These are phyloP conservation scores for Mrakiaceae sp. DNA, from an alignment of 1,284 basidiomycete species.

Conservation along the genomic window DNA sequence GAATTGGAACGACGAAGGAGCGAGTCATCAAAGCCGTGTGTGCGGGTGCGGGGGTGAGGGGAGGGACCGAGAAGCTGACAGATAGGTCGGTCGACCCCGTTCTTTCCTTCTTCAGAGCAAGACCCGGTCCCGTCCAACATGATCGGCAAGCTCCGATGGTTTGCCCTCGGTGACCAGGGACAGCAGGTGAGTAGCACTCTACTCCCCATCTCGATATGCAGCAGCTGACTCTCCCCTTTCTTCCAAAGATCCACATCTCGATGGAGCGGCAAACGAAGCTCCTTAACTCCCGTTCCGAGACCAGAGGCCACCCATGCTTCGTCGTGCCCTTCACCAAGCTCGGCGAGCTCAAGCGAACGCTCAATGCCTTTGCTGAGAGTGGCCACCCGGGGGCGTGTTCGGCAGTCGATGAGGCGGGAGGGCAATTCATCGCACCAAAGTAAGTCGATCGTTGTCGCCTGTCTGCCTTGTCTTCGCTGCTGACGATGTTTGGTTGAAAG, in stretches of 20 bases:
- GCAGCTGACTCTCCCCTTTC: not conserved
- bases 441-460: not conserved
- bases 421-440: not conserved
- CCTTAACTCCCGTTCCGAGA: slow-evolving; percentile 1
- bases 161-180: not conserved
- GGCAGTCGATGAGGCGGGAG: not conserved
- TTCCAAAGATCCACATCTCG: slow-evolving; percentile 13
- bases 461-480: not conserved
- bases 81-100: too few species aligned
- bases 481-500: not conserved
- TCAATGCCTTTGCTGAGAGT: not conserved
- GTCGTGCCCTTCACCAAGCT: slow-evolving; percentile 1
- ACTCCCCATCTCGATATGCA: not conserved
- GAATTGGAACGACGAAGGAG: not conserved
- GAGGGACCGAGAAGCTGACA: too few species aligned
- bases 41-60: not conserved
- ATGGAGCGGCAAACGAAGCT: slow-evolving; percentile 1
- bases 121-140: slow-evolving; percentile 10
- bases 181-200: slow-evolving; percentile 7
- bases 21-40: not conserved
- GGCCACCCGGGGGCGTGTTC: slow-evolving; percentile 7
- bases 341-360: not conserved
- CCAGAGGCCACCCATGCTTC: slow-evolving; percentile 14
- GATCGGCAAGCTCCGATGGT: slow-evolving; percentile 14
- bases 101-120: not conserved